Evolutionary conservation across 2,329 filamentous ascomycete species (phyloP), one percentile per base, ranked within the genome.

Genomic region (Beauveria sp.): DNA sequence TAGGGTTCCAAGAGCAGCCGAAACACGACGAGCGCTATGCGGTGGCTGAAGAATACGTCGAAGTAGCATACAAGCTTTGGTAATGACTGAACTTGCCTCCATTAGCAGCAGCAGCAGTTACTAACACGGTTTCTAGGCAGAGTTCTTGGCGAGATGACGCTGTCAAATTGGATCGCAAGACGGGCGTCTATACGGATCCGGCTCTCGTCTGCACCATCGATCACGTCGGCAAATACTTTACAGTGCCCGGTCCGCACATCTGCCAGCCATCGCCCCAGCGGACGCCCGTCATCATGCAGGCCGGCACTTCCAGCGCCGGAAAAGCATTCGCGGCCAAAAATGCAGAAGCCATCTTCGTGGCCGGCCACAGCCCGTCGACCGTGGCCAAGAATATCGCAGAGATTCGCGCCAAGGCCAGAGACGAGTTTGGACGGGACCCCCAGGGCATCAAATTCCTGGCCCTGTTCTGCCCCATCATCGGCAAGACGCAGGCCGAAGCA

Each of bases 311-410:
- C 0, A 82, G 78, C 59, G 77, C 83, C 0, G 85, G 84, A 1
- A 85, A 84, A 63, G 70, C 72, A 0, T 88, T 89, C 64, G 84
- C 84, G 0, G 82, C 84, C 0, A 80, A 83, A 59, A 83, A 88
- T 64, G 85, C 85, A 0, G 86, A 89, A 66, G 84, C 80, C 1
- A 84, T 88, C 48, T 87, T 88, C 63, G 78, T 87, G 1, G 82
- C 79, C 0, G 82, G 81, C 0, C 84, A 86, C 65, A 80, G 77
- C 12, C 82, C 85, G 0, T 71, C 75, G 0, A 77, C 82, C 0
- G 79, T 86, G 2, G 77, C 79, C 1, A 80, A 79, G 64, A 84
- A 78, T 44, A 78, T 88, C 12, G 77, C 79, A 0, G 82, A 84
- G 30, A 84, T 87, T 34, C 76, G 85, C 2, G 70, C 76, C 18